Conservation (phyloP, 495 filamentous ascomycete species). For the Saxophila tyrrhenica region DNA sequence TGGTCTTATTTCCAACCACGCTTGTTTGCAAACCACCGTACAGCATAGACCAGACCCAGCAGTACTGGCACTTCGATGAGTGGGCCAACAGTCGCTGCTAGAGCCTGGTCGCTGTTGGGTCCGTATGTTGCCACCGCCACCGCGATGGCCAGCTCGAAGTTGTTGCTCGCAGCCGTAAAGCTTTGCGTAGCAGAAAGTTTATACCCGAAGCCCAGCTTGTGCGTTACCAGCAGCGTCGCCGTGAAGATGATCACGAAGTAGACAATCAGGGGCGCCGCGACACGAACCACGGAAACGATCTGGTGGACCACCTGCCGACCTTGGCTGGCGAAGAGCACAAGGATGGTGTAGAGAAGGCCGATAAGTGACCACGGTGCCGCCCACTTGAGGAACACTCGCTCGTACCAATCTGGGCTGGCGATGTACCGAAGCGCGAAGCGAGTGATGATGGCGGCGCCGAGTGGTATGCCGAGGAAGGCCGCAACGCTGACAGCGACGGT, state of each 20-base stretch:
- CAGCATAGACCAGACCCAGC: too few relatives aligned
- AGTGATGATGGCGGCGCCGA: constrained; percentile 68
- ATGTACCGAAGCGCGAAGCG: constrained; percentile 50
- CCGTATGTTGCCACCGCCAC: constrained; percentile 83
- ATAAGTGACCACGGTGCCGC: too few relatives aligned
- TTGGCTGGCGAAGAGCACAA: too few relatives aligned
- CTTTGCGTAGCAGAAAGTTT: constrained; percentile 64
- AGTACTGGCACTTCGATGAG: constrained; percentile 92
- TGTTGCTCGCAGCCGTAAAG: constrained; percentile 91
- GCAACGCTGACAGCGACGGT: constrained; percentile 69
- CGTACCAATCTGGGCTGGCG: constrained; percentile 49
- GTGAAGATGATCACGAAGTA: constrained; percentile 72
- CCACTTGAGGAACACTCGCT: constrained; percentile 55
- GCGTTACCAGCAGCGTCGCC: constrained; percentile 46
- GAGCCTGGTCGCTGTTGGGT: constrained; percentile 65
- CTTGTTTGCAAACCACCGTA: too few relatives aligned
- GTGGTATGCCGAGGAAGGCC: constrained; percentile 76
- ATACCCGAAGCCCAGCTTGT: constrained; percentile 58
- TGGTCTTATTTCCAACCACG: too few relatives aligned
- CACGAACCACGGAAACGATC: constrained; percentile 69
- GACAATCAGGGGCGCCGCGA: constrained; percentile 66
- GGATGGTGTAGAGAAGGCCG: too few relatives aligned
- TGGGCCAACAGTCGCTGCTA: constrained; percentile 80
- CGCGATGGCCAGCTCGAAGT: constrained; percentile 89
- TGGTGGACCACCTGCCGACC: constrained; percentile 70